phyloP scores from a whole-genome alignment of 1,139 yeast species.

The Magnusiomyces paraingens region DNA sequence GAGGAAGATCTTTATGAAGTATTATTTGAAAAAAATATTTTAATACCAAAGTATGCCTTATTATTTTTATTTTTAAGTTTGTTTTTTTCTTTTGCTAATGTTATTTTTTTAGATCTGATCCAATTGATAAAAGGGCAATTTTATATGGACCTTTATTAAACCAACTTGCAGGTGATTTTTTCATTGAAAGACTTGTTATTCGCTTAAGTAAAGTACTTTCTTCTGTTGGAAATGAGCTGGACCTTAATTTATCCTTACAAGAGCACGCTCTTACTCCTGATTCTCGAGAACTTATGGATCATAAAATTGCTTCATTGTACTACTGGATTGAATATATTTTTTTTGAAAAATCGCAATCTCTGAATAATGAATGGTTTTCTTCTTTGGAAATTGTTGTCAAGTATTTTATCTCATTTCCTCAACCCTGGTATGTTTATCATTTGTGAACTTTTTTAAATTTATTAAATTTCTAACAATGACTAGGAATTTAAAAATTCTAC shows the following conservation, averaged over 20 bases:
- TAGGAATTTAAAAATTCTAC: background rate
- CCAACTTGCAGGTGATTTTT: conserved; percentile 17
- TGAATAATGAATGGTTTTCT: conserved; percentile 6
- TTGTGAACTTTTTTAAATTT: background rate
- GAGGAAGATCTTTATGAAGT: conserved; percentile 24
- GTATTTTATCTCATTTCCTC: background rate
- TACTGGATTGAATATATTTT: conserved; percentile 7
- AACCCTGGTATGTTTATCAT: conserved; percentile 4
- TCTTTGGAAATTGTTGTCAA: conserved; percentile 1
- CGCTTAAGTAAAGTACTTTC: conserved; percentile 18
- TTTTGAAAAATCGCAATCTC: background rate
- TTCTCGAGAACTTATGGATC: background rate
- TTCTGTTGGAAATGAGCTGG: background rate
- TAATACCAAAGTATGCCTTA: conserved; percentile 24
- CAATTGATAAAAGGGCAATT: conserved; percentile 15
- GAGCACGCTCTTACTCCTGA: background rate
- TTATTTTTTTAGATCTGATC: conserved; percentile 6
- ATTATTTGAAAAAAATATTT: conserved; percentile 26
- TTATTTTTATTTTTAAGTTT: background rate
- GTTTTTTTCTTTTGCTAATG: background rate
- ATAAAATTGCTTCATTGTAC: background rate
- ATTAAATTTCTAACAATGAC: background rate
- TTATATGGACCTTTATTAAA: conserved; percentile 24
- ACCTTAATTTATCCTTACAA: background rate
- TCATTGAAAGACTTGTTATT: conserved; percentile 19